Evolutionary conservation across 495 filamentous ascomycete genomes (phyloP).

Genomic region (Talaromyces stipitatus): DNA sequence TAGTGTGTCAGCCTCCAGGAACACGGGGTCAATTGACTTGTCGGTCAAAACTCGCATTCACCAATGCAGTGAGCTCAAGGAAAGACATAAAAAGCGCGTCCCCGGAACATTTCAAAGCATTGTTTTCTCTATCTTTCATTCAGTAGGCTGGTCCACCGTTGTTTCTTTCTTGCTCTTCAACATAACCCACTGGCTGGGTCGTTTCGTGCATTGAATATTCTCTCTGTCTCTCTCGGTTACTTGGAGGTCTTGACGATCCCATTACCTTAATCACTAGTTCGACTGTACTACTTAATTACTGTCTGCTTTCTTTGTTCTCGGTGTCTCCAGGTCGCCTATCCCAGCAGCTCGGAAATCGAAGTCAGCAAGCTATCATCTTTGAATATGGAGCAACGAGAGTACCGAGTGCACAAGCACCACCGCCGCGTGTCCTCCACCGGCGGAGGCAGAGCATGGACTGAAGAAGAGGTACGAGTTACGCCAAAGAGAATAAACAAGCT

Average conservation of each 20-base stretch:
- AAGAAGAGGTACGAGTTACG: constrained; percentile 58
- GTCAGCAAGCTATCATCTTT: not conserved
- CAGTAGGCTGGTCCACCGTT: constrained; percentile 2
- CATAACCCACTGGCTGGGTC: constrained; percentile 2
- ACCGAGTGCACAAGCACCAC: constrained; percentile 17
- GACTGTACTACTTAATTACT: not conserved
- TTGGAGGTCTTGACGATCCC: constrained; percentile 83
- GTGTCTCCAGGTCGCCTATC: not conserved
- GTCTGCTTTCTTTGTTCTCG: not conserved
- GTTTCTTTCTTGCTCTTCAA: not conserved
- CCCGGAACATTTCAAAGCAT: constrained; percentile 1
- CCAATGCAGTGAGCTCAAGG: not conserved
- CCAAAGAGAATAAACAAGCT: not conserved
- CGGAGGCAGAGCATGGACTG: constrained; percentile 68
- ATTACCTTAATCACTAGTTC: constrained; percentile 33
- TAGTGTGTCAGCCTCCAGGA: not conserved
- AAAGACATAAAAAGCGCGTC: constrained; percentile 4
- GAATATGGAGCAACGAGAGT: constrained; percentile 4
- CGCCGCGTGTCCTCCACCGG: constrained; percentile 61
- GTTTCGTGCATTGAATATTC: not conserved
- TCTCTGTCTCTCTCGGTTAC: not conserved
- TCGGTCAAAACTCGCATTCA: not conserved
- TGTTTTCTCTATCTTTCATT: not conserved
- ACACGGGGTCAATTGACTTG: not conserved
- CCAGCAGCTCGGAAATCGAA: not conserved